Evolutionary conservation across 106 monocot genomes (phyloP).

Genomic region (Dioscorea alata): DNA sequence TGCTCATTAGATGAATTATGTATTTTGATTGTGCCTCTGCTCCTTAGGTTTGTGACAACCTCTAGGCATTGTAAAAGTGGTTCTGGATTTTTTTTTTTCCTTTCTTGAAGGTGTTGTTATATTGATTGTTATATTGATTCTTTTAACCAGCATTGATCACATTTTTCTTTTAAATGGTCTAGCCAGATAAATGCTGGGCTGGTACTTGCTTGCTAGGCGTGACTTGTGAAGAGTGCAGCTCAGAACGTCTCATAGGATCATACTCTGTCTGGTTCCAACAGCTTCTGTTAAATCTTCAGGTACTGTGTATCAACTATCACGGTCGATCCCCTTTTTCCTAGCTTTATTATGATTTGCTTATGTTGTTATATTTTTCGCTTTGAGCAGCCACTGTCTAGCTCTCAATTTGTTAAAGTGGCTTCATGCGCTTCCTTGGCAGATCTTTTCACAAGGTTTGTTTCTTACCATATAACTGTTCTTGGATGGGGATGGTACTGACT

Average conservation of each 20-base stretch:
- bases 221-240: slow-evolving; percentile 58
- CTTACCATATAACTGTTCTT: not conserved
- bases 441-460: slow-evolving; percentile 70
- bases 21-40: no score
- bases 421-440: slow-evolving; percentile 75
- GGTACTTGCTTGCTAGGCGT: slow-evolving; percentile 75
- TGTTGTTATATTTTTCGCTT: not conserved
- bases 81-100: not conserved
- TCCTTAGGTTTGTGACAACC: not conserved
- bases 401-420: slow-evolving; percentile 51
- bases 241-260: slow-evolving; percentile 52
- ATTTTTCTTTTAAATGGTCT: slow-evolving; percentile 15
- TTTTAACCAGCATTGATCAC: not conserved
- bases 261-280: slow-evolving; percentile 76
- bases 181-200: slow-evolving; percentile 82
- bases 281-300: slow-evolving; percentile 64
- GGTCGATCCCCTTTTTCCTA: not conserved
- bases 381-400: slow-evolving; percentile 47
- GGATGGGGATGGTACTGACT: no score
- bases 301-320: not conserved
- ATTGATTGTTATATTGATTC: not conserved
- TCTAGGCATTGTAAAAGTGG: not conserved
- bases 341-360: not conserved
- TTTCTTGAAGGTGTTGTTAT: not conserved
- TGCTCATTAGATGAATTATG: no score